Base-by-base conservation (phyloP, 495 filamentous ascomycete genomes). In the Penicillium steckii region DNA sequence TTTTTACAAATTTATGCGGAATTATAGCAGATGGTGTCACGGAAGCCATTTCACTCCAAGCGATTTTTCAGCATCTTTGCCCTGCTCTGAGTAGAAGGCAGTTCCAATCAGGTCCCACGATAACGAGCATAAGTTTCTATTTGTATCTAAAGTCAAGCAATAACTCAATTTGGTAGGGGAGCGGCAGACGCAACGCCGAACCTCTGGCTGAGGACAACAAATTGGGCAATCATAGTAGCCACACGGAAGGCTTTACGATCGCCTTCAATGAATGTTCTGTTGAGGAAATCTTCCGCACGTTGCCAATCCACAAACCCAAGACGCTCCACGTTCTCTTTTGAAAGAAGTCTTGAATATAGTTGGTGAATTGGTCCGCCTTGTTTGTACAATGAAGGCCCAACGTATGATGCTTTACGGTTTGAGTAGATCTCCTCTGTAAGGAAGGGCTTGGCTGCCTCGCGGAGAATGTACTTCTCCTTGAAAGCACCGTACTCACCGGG, bases 401-500 rank as follows among this genome's bases (percentile, higher is more conserved):
- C 19, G 48, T 70, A 79, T 3, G 74, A 68, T 44, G 79, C 64
- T 60, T 81, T 80, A 55, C 50, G 67, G 12, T 75, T 55, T 24
- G 63, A 59, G 49, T 77, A 79, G 8, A 81, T 51, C 59, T 82
- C 77, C 19, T 74, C 58, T 0, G 78, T 80, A 46, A 82, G 62
- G 50, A 73, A 80, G 1, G 77, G 77, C 51, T 63, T 67, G 32
- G 55, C 62, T 0, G 79, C 79, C 45, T 80, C 70, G 3, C 75
- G 69, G 21, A 81, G 65, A 44, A 81, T 74, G 61, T 73, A 77
- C 44, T 80, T 80, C 57, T 79, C 76, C 1, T 2, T 43, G 1
- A 53, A 23, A 3, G 27, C 43, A 4, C 68, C 62, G 42, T 65
- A 56, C 50, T 67, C 4, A n/a, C 15, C 19, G 13, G 27, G 6